phyloP scores from a whole-genome alignment of 2,329 filamentous ascomycete genomes.

The Conoideocrella luteorostrata region DNA sequence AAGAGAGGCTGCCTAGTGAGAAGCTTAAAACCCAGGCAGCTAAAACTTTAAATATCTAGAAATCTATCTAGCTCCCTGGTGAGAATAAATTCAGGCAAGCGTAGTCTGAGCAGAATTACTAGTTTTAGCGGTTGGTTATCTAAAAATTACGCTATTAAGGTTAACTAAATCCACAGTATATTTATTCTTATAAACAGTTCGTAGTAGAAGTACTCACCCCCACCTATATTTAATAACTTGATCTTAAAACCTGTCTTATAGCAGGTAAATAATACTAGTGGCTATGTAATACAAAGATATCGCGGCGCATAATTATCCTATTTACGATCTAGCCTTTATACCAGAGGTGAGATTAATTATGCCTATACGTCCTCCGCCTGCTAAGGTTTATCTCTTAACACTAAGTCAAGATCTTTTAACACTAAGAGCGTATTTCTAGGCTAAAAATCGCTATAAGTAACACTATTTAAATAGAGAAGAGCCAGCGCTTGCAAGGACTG shows the following conservation, averaged over 20 bases:
- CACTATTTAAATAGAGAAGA: conserved; percentile 29
- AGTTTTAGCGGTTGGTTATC: conserved; percentile 17
- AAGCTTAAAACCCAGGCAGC: conserved; percentile 24
- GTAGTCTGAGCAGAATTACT: conserved; percentile 18
- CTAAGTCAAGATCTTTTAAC: conserved; percentile 20
- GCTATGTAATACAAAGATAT: conserved; percentile 23
- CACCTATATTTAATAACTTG: conserved; percentile 24
- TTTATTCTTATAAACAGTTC: no score
- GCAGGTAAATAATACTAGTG: conserved; percentile 16
- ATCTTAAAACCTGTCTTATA: conserved; percentile 19
- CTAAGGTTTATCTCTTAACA: conserved; percentile 16
- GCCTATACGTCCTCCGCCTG: conserved; percentile 18
- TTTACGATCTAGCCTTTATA: conserved; percentile 24
- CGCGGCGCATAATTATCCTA: conserved; percentile 21
- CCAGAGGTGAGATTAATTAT: conserved; percentile 17
- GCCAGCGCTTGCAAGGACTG: conserved; percentile 30
- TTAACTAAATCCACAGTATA: not conserved
- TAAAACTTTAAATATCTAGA: conserved; percentile 24
- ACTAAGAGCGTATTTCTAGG: conserved; percentile 31
- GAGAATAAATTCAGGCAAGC: conserved; percentile 22
- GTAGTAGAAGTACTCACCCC: conserved; percentile 17
- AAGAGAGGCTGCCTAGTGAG: conserved; percentile 22
- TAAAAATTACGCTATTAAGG: conserved; percentile 19
- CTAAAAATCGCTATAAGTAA: conserved; percentile 34
- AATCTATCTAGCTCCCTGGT: conserved; percentile 14